These are phyloP conservation scores for Friedmanniomyces simplex DNA, from an alignment of 495 filamentous ascomycete genomes.

Conservation along the genomic window DNA sequence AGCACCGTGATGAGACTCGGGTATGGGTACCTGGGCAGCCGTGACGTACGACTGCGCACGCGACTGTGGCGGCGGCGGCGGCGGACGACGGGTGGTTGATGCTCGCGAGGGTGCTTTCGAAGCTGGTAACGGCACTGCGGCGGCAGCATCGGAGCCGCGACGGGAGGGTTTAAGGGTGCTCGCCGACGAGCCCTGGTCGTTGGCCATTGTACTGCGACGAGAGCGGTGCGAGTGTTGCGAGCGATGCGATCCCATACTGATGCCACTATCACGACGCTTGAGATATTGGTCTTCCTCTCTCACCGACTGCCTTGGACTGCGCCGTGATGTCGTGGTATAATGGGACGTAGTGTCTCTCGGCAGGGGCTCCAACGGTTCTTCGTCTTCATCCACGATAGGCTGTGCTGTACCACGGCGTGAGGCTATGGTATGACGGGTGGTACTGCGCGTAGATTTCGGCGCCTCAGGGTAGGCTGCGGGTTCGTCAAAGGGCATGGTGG, in stretches of 20 bases:
- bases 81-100: neutral
- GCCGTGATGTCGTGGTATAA: neutral
- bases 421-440: neutral
- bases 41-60: slow-evolving; percentile 10
- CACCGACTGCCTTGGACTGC: neutral
- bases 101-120: neutral
- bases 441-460: neutral
- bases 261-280: slow-evolving; percentile 22
- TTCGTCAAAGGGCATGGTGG: slow-evolving; percentile 3
- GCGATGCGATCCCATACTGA: slow-evolving; percentile 24
- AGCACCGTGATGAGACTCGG: slow-evolving; percentile 15
- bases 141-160: neutral
- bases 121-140: neutral
- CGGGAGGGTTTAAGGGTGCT: slow-evolving; percentile 1
- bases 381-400: neutral
- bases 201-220: neutral
- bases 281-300: slow-evolving; percentile 1
- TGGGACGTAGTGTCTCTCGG: neutral
- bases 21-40: slow-evolving; percentile 13
- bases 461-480: neutral
- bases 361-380: neutral
- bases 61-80: neutral
- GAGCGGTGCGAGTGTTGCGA: slow-evolving; percentile 4
- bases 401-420: neutral
- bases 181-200: neutral